Percentiles rank a stretch among this genome's conserved stretches.
phyloP scores from a whole-genome alignment of 345 rosid genomes.

The Euphorbia lathyris region DNA sequence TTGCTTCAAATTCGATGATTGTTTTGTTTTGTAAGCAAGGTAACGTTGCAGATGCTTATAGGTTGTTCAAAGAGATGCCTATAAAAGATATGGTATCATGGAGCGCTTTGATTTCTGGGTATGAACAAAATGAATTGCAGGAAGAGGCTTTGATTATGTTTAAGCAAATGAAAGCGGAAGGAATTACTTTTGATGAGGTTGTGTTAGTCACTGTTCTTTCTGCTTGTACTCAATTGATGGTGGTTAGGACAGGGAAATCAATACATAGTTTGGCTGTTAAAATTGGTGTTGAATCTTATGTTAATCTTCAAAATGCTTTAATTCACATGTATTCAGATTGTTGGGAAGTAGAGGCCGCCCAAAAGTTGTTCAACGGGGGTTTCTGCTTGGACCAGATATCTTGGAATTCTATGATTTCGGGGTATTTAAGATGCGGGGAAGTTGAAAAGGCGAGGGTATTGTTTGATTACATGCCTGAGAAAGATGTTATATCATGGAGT shows the following conservation, averaged over 20 bases:
- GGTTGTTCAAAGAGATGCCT: not conserved
- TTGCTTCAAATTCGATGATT: not conserved
- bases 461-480: not conserved
- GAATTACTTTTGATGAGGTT: not conserved
- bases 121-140: not conserved
- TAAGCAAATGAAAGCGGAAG: not conserved
- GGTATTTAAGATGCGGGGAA: not conserved
- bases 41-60: not conserved
- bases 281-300: not conserved
- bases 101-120: not conserved
- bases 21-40: not conserved
- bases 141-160: not conserved
- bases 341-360: not conserved
- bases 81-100: not conserved
- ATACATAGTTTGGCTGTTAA: not conserved
- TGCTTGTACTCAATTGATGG: not conserved
- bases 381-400: not conserved
- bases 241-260: not conserved
- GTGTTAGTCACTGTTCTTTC: not conserved
- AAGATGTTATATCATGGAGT: not conserved
- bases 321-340: not conserved
- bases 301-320: not conserved
- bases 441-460: not conserved
- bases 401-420: not conserved
- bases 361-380: not conserved